These are phyloP conservation scores for Clonostachys chloroleuca DNA, from an alignment of 2,329 filamentous ascomycete species.

Conservation along the genomic window DNA sequence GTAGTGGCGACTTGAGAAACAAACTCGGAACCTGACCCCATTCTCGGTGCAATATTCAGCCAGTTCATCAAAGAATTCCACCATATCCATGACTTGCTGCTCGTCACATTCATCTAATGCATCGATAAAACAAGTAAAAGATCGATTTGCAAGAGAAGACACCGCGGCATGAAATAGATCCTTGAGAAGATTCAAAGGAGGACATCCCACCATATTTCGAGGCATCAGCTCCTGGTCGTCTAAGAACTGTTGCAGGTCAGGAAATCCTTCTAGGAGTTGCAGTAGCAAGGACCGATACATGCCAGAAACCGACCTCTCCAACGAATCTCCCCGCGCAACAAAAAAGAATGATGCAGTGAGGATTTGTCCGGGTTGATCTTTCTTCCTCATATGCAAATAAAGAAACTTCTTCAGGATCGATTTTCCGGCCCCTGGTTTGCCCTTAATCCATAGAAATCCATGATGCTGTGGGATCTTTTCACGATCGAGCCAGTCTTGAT, in stretches of 20 bases:
- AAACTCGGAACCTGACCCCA: constrained; percentile 20
- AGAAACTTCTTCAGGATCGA: constrained; percentile 5
- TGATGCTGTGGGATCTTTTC: not conserved
- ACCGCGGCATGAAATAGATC: not conserved
- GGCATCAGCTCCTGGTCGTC: not conserved
- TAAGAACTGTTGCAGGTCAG: constrained; percentile 22
- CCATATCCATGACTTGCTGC: constrained; percentile 32
- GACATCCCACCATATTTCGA: not conserved
- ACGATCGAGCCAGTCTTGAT: constrained; percentile 5
- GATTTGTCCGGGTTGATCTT: not conserved
- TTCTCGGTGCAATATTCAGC: constrained; percentile 15
- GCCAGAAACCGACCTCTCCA: constrained; percentile 21
- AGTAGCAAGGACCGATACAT: constrained; percentile 44
- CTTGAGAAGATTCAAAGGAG: not conserved
- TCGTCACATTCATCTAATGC: constrained; percentile 45
- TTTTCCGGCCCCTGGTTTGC: constrained; percentile 3
- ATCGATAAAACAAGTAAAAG: constrained; percentile 15
- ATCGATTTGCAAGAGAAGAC: not conserved
- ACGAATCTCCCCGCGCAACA: constrained; percentile 34
- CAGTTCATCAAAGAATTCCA: constrained; percentile 33
- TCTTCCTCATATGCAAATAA: not conserved
- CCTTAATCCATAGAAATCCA: constrained; percentile 4
- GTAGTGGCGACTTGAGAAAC: constrained; percentile 42
- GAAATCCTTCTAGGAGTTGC: constrained; percentile 26
- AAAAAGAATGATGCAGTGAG: constrained; percentile 41